phyloP scores from a whole-genome alignment of 2,329 filamentous ascomycete genomes.

The Zasmidium cellare region DNA sequence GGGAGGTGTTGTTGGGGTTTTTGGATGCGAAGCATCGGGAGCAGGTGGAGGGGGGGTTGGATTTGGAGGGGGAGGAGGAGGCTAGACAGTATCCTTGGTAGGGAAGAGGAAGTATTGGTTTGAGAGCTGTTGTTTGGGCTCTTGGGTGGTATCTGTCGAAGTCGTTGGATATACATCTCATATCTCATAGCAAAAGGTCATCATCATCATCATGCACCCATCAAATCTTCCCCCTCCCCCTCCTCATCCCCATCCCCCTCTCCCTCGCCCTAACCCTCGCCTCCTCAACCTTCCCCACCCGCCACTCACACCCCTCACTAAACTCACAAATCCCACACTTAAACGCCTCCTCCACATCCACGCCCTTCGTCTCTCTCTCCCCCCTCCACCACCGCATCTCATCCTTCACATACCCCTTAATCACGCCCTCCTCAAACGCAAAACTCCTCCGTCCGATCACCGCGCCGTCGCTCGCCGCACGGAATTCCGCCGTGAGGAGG shows the following conservation, averaged over 20 bases:
- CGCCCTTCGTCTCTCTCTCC: slow-evolving; percentile 68
- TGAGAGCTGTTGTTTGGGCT: neutral
- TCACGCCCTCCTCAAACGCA: slow-evolving; percentile 62
- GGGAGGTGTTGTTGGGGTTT: slow-evolving; percentile 71
- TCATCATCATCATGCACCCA: neutral
- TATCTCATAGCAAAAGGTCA: neutral
- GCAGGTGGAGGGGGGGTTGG: slow-evolving; percentile 68
- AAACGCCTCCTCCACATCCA: slow-evolving; percentile 79
- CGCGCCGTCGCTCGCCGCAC: slow-evolving; percentile 47
- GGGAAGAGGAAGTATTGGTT: slow-evolving; percentile 3
- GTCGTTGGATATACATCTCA: too few species aligned
- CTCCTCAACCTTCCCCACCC: slow-evolving; percentile 67
- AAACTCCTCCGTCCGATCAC: slow-evolving; percentile 63
- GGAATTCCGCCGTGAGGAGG: slow-evolving; percentile 60
- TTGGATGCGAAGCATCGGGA: slow-evolving; percentile 72
- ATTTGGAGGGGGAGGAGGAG: slow-evolving; percentile 62
- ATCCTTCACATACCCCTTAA: slow-evolving; percentile 66
- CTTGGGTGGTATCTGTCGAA: neutral
- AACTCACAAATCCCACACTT: slow-evolving; percentile 89
- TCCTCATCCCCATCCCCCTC: slow-evolving; percentile 14
- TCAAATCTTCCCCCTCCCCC: slow-evolving; percentile 25
- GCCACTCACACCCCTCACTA: slow-evolving; percentile 74
- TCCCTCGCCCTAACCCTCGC: slow-evolving; percentile 35
- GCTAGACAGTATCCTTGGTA: slow-evolving; percentile 62
- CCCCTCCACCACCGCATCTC: slow-evolving; percentile 90